phyloP scores from a whole-genome alignment of 805 yeast species.

The Saccharomycopsis malanga region DNA sequence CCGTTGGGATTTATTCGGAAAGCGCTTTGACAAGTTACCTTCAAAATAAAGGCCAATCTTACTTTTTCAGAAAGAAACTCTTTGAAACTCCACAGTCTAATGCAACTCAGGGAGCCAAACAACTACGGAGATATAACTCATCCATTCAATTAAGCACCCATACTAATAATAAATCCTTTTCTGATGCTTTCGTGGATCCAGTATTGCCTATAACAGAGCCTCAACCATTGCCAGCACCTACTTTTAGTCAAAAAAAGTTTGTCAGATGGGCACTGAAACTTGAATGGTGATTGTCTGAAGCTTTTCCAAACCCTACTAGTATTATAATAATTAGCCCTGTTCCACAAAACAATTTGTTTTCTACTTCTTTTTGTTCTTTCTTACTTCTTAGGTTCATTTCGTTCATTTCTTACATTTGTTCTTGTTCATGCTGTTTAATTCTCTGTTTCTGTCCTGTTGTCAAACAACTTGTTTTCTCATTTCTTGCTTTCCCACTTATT shows the following conservation, averaged over 20 bases:
- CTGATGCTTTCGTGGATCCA: background rate
- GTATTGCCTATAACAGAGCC: background rate
- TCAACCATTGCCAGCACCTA: background rate
- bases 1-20: constrained; percentile 15
- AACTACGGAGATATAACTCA: constrained; percentile 10
- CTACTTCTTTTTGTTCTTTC: background rate
- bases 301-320: background rate
- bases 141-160: constrained; percentile 3
- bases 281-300: constrained; percentile 17
- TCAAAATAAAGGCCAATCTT: background rate
- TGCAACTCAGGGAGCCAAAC: background rate
- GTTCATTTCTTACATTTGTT: background rate
- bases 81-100: background rate
- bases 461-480: too few species aligned
- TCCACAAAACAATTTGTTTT: background rate
- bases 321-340: too few species aligned
- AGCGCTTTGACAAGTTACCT: constrained; percentile 7
- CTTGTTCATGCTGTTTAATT: background rate
- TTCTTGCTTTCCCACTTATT: too few species aligned
- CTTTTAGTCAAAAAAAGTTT: constrained; percentile 4
- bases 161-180: background rate
- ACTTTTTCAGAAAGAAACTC: background rate
- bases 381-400: background rate
- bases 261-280: constrained; percentile 21
- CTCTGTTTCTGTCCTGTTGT: too few species aligned